phyloP scores from a whole-genome alignment of 768 basidiomycete species.

The Sutorius australiensis region DNA sequence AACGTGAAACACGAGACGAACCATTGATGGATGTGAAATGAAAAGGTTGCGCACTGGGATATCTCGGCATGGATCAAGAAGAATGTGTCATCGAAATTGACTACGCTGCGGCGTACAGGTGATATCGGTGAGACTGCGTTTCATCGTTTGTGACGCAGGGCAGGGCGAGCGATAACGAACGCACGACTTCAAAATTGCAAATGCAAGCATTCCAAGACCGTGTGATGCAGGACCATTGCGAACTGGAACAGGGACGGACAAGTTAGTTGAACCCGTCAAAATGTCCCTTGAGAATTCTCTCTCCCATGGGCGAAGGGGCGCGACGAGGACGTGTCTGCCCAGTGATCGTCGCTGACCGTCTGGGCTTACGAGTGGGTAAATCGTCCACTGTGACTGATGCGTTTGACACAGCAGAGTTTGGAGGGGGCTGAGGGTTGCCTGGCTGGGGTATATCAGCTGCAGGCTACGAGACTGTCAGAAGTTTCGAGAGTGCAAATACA shows the following conservation, averaged over 20 bases:
- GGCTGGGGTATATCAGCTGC: constrained; percentile 20
- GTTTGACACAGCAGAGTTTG: constrained; percentile 45
- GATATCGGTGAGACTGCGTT: constrained; percentile 12
- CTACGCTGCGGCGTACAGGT: constrained; percentile 4
- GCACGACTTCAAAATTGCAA: background rate
- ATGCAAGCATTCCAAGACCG: constrained; percentile 1
- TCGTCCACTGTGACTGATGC: constrained; percentile 12
- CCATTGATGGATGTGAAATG: constrained; percentile 5
- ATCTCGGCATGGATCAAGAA: constrained; percentile 15
- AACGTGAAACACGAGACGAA: constrained; percentile 6
- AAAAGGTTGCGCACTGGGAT: constrained; percentile 19
- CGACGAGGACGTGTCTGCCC: constrained; percentile 50
- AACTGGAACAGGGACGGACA: background rate
- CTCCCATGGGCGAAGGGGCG: constrained; percentile 87
- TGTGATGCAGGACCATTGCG: constrained; percentile 2
- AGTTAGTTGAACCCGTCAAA: constrained; percentile 83
- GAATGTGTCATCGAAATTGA: background rate
- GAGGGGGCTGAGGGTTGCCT: constrained; percentile 44
- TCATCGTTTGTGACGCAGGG: constrained; percentile 3
- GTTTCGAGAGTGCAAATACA: too few relatives aligned
- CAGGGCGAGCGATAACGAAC: background rate
- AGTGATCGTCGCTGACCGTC: constrained; percentile 58
- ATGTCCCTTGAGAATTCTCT: constrained; percentile 86
- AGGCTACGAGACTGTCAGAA: constrained; percentile 7
- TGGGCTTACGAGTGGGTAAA: constrained; percentile 34